Evolutionary conservation across 1,284 basidiomycete genomes (phyloP), one percentile per base, ranked within the genome.

Genomic region (Takashimella tepidaria): DNA sequence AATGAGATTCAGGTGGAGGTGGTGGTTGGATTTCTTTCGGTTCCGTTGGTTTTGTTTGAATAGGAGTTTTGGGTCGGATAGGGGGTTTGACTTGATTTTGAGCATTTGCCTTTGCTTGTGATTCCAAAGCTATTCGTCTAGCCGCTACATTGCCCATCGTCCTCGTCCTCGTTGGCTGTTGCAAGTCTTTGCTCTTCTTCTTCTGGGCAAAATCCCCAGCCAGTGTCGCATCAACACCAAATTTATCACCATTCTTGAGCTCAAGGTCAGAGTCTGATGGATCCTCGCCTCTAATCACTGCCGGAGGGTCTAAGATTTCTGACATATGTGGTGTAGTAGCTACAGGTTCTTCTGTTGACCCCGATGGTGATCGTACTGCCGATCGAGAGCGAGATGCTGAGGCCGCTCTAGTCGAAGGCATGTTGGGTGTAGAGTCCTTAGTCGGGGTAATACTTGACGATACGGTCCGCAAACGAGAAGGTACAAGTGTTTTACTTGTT

Each of bases 211-310:
- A n/a, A 8, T 8, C 10, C 8, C 31, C 31, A 16, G 8, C 10
- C 16, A 37, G 31, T 8, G 16, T 37, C 8, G 31, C 31, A 37
- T 8, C 8, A 37, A 8, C 31, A 16, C 8, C 10, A 8, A 16
- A 37, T 16, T 37, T 37, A 37, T 37, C 31, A 16, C 8, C 10
- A 8, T 8, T 8, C 31, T 37, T 37, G 31, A 8, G 10, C 31
- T 8, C 5, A 68, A 75, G 12, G 57, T 58, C 53, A 74, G 37
- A 71, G 60, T 0, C 76, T 77, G 54, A 71, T 69, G 20, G 74
- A 63, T 57, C 76, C 61, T 54, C 62, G 8, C 55, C 58, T 8
- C 53, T 62, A 41, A 61, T 65, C 54, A 58, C 52, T n/a, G n/a
- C n/a, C n/a, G n/a, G n/a, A 23, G 59, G 63, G 50, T 60, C 63